Evolutionary conservation across 176 grass and related monocot species (phyloP), one percentile per base, ranked within the genome.

Genomic region (Alloteropsis semialata): DNA sequence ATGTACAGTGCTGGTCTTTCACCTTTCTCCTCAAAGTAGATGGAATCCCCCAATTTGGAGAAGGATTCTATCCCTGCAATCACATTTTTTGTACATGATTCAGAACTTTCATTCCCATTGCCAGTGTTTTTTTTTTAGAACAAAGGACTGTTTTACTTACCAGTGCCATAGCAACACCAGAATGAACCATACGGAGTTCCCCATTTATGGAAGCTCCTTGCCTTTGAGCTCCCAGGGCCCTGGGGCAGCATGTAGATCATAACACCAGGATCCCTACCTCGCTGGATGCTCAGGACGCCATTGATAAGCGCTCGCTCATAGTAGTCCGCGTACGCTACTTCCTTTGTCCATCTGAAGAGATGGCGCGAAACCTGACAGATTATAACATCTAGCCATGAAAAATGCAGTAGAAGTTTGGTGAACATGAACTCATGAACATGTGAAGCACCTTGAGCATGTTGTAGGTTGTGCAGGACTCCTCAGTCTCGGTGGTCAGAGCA

Each of bases 181-280:
- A 99, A 96, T 0, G 89, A 93, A 71, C 94, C 12, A 21, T 80
- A 90, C 58, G 82, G 84, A 14, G 91, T 92, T 64, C 91, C 93
- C 96, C 96, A 99, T 0, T 87, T 85, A 90, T 99, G 93, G 38
- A 93, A 92, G 65, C 91, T 93, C 43, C 32, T 67, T 65, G 93
- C 93, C 70, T 99, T 99, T 8, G 96, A 96, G 56, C 60, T 86
- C 32, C 89, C 96, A 18, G 93, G 89, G 13, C 92, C 92, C 67
- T 86, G 84, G 8, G 96, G 96, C n/a, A 99, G 89, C 96, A 99
- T 96, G 86, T 99, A 99, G 60, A 99, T 99, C 93, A 99, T 96
- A 27, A 96, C 79, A 68, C 93, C 96, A 34, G 93, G 96, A n/a
- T 99, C 88, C 15, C 74, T 87, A 19, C 93, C 93, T 78, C 96